Percentiles rank a stretch among this genome's conserved stretches.
These are phyloP conservation scores for Puccinia brachypodii DNA, from an alignment of 1,284 basidiomycete genomes.

Conservation along the genomic window DNA sequence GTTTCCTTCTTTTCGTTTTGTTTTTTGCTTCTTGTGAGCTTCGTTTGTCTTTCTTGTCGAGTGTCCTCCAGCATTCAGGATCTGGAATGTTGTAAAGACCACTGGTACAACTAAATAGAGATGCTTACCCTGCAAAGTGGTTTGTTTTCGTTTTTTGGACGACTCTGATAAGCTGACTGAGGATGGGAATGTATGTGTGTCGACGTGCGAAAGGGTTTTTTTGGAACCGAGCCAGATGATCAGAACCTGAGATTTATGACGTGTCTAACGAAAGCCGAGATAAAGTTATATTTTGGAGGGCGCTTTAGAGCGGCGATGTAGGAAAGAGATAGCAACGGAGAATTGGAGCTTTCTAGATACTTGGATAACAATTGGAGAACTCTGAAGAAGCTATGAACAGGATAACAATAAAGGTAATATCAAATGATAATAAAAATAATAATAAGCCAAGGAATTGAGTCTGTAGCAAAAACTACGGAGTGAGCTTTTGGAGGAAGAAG, in stretches of 20 bases:
- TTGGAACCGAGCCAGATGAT: neutral
- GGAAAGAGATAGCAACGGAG: neutral
- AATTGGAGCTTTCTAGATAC: no score
- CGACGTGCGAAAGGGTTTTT: neutral
- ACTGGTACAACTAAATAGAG: no score
- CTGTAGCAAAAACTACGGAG: neutral
- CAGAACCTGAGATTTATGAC: neutral
- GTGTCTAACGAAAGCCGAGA: slow-evolving; percentile 5
- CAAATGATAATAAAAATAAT: neutral
- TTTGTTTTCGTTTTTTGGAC: neutral
- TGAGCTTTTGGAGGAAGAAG: neutral
- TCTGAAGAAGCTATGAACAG: no score
- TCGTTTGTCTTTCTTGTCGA: neutral
- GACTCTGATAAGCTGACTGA: neutral
- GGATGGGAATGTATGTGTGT: neutral
- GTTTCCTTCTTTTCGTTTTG: neutral
- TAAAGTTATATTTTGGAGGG: slow-evolving; percentile 6
- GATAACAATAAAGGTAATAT: neutral
- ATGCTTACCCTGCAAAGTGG: neutral
- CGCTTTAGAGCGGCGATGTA: slow-evolving; percentile 5
- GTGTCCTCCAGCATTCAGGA: neutral
- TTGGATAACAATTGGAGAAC: no score
- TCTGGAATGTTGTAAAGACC: neutral
- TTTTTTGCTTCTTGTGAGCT: neutral
- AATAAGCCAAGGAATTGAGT: neutral